Percentiles rank a stretch among this genome's conserved stretches.
Conservation (phyloP, 495 filamentous ascomycete species). For the Penicillium flavigenum region DNA sequence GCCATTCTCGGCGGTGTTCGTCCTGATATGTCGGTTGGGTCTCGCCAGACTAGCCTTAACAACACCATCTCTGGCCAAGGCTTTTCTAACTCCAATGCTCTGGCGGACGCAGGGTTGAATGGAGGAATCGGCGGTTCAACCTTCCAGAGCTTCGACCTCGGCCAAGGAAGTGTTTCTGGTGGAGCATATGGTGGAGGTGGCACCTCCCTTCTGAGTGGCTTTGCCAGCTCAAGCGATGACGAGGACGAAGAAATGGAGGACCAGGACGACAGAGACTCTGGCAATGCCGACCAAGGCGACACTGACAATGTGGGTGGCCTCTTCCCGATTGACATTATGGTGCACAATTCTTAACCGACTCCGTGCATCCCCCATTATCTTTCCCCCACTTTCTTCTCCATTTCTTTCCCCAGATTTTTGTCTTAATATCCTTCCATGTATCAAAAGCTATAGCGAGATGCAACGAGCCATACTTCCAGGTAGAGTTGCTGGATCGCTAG, state of each 20-base stretch:
- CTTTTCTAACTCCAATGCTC: slow-evolving; percentile 62
- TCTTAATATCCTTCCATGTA: background rate
- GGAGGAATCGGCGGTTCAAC: slow-evolving; percentile 51
- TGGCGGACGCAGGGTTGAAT: slow-evolving; percentile 73
- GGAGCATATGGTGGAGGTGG: slow-evolving; percentile 66
- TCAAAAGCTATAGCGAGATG: background rate
- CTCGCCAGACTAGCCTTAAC: slow-evolving; percentile 65
- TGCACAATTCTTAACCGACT: slow-evolving; percentile 46
- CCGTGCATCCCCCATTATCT: slow-evolving; percentile 10
- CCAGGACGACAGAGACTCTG: slow-evolving; percentile 61
- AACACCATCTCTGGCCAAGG: slow-evolving; percentile 59
- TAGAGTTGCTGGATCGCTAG: background rate
- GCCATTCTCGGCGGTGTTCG: slow-evolving; percentile 96
- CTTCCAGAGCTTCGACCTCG: slow-evolving; percentile 77
- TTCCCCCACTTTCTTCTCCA: slow-evolving; percentile 3
- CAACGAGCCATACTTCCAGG: background rate
- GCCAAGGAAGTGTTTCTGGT: slow-evolving; percentile 60
- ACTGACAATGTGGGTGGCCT: slow-evolving; percentile 67
- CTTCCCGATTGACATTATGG: slow-evolving; percentile 56
- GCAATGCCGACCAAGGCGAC: slow-evolving; percentile 41
- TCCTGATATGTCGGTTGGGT: slow-evolving; percentile 75
- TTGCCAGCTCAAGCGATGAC: slow-evolving; percentile 92
- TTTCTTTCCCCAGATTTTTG: background rate
- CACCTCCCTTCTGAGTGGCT: slow-evolving; percentile 81
- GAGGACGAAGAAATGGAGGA: slow-evolving; percentile 96